Conservation (phyloP, 2,329 filamentous ascomycete species). For the Rhexocercosporidium sp. region DNA sequence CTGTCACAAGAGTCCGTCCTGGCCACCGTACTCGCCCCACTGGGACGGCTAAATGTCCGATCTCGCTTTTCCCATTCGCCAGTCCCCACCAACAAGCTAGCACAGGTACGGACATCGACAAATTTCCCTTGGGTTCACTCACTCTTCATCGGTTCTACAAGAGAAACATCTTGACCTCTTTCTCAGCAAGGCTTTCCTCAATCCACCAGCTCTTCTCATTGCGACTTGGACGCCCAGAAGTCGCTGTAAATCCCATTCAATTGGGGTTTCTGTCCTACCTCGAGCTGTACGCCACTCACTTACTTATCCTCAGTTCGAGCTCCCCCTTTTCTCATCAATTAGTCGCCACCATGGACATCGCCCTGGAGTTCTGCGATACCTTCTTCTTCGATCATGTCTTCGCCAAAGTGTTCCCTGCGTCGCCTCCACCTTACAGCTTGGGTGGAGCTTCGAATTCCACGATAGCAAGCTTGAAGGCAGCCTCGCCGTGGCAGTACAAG, state of each 20-base stretch:
- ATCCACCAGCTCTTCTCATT: neutral
- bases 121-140: constrained; percentile 5
- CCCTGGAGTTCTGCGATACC: constrained; percentile 84
- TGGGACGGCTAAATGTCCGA: neutral
- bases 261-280: constrained; percentile 14
- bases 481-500: constrained; percentile 70
- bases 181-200: neutral
- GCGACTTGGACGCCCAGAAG: neutral
- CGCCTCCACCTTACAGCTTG: constrained; percentile 57
- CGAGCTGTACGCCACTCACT: neutral
- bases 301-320: neutral
- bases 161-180: neutral
- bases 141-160: neutral
- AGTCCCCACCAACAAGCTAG: neutral
- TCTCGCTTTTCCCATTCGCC: constrained; percentile 11
- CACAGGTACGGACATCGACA: constrained; percentile 11
- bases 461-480: constrained; percentile 58
- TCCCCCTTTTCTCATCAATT: neutral
- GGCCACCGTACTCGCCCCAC: constrained; percentile 4
- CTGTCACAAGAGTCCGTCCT: neutral
- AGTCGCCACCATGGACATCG: constrained; percentile 78
- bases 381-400: constrained; percentile 82
- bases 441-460: constrained; percentile 55
- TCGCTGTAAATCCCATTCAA: constrained; percentile 15
- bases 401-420: constrained; percentile 69